Conservation (phyloP, 768 basidiomycete species). For the Flagelloscypha sp. region DNA sequence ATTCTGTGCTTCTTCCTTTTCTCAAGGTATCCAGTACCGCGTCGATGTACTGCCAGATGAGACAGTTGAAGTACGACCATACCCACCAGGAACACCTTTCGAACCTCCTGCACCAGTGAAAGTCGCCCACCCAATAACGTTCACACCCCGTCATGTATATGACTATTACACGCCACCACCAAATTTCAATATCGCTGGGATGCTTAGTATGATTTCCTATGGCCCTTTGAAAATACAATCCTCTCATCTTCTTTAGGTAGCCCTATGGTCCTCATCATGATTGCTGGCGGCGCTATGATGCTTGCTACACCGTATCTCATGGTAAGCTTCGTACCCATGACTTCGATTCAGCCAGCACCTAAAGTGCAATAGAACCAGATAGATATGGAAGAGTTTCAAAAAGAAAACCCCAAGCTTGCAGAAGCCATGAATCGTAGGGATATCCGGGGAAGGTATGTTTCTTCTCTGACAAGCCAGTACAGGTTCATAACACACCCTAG, state of each 20-base stretch:
- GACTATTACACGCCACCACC: constrained; percentile 61
- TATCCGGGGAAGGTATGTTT: too few species aligned
- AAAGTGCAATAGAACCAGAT: constrained; percentile 51
- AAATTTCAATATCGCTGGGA: constrained; percentile 64
- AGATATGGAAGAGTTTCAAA: too few species aligned
- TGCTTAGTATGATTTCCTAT: too few species aligned
- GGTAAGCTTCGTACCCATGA: constrained; percentile 31
- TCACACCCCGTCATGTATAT: constrained; percentile 48
- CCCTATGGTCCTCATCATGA: constrained; percentile 81
- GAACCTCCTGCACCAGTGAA: constrained; percentile 45
- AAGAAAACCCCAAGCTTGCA: too few species aligned
- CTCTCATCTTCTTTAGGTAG: too few species aligned
- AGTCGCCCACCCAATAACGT: constrained; percentile 53
- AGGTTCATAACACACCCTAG: too few species aligned
- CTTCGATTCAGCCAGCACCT: not conserved
- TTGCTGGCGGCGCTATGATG: constrained; percentile 56
- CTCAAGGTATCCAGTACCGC: constrained; percentile 41
- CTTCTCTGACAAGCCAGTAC: too few species aligned
- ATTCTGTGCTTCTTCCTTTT: constrained; percentile 2
- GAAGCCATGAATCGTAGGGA: too few species aligned
- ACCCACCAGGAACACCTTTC: constrained; percentile 61
- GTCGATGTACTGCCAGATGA: constrained; percentile 49
- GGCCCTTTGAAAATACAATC: too few species aligned
- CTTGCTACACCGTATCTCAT: constrained; percentile 70
- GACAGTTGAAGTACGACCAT: constrained; percentile 47